phyloP scores from a whole-genome alignment of 352 stramenopile species.

The Aphanomyces astaci region DNA sequence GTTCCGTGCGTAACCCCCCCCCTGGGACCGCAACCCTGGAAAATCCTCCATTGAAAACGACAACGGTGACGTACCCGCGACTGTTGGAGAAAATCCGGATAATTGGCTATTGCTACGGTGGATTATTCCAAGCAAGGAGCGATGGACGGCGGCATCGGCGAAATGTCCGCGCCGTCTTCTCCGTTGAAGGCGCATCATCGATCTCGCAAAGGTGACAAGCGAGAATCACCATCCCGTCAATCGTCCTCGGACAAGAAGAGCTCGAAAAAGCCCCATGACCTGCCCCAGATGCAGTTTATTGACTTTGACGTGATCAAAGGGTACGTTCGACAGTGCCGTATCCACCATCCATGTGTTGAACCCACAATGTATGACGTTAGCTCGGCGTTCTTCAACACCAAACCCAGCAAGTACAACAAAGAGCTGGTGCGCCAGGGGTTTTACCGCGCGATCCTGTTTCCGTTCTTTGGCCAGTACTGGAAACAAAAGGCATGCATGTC shows the following conservation, averaged over 20 bases:
- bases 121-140: too few species aligned
- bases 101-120: too few species aligned
- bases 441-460: conserved; percentile 54
- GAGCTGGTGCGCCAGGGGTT: conserved; percentile 71
- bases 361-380: conserved; percentile 24
- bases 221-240: not conserved
- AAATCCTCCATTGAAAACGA: too few species aligned
- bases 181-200: not conserved
- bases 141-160: not conserved
- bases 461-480: conserved; percentile 68
- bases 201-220: not conserved
- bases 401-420: conserved; percentile 70
- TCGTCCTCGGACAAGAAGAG: not conserved
- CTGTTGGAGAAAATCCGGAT: too few species aligned
- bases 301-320: conserved; percentile 85
- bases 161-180: not conserved
- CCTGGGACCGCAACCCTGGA: too few species aligned
- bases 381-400: conserved; percentile 80
- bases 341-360: not conserved
- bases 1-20: too few species aligned
- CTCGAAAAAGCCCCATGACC: conserved; percentile 7
- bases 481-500: conserved; percentile 39
- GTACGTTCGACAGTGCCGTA: conserved; percentile 29
- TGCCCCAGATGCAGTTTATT: conserved; percentile 41
- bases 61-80: too few species aligned